Conservation (phyloP, 148 eudicot genomes). For the Rhododendron griersonianum region DNA sequence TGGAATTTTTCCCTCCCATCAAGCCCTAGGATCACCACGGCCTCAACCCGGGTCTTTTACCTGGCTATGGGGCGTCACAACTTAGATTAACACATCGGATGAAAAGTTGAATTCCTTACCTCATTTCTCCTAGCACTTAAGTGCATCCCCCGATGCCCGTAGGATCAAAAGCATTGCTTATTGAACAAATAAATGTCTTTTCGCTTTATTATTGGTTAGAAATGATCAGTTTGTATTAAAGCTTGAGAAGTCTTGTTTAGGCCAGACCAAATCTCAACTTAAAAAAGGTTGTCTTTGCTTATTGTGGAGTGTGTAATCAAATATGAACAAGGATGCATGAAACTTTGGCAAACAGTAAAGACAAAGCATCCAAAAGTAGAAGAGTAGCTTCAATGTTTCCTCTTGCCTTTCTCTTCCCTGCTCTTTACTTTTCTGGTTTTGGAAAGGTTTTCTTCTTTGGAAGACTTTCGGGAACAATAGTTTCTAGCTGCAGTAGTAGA, state of each 20-base stretch:
- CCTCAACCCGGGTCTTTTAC: no score
- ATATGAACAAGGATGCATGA: background rate
- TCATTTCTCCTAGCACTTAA: no score
- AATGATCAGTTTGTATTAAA: background rate
- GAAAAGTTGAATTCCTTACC: no score
- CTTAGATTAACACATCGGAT: no score
- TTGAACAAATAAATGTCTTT: background rate
- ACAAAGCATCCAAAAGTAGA: constrained; percentile 14
- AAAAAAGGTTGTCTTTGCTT: constrained; percentile 1
- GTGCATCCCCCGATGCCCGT: no score
- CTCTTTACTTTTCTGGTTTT: background rate
- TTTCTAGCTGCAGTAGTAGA: background rate
- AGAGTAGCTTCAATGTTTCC: constrained; percentile 8
- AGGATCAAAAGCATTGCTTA: no score
- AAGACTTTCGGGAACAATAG: background rate
- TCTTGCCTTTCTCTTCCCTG: background rate
- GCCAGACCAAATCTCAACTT: background rate
- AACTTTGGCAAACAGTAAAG: constrained; percentile 12
- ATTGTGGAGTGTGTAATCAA: constrained; percentile 11
- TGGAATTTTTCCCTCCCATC: no score
- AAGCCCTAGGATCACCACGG: no score
- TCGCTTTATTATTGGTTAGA: background rate
- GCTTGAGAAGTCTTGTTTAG: background rate
- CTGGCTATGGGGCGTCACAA: no score
- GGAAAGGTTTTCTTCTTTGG: background rate